Evolutionary conservation across 495 filamentous ascomycete genomes (phyloP).

Genomic region (Penicillium diatomitis): DNA sequence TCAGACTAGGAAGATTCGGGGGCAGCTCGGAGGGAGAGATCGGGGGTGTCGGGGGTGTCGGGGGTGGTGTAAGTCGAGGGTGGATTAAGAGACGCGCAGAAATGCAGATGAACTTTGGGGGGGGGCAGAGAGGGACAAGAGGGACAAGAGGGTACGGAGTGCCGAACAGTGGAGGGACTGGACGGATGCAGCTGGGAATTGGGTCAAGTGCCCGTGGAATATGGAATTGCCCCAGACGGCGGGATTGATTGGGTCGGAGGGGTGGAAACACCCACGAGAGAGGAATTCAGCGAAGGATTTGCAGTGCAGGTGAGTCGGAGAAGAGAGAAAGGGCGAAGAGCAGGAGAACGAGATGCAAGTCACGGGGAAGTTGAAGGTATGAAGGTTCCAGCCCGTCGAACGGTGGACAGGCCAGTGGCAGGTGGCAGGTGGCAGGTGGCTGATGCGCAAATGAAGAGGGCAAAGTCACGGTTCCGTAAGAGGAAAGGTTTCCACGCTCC

Average conservation of each 20-base stretch:
- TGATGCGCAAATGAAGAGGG: background rate
- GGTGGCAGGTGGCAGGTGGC: slow-evolving; percentile 5
- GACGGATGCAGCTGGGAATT: background rate
- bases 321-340: too few species aligned
- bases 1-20: background rate
- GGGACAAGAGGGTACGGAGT: background rate
- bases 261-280: background rate
- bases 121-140: background rate
- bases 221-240: background rate
- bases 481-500: background rate
- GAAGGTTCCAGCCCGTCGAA: too few species aligned
- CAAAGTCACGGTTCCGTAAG: background rate
- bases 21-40: background rate
- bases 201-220: background rate
- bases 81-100: too few species aligned
- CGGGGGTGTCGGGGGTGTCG: background rate
- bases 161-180: background rate
- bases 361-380: too few species aligned
- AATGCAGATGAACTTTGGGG: too few species aligned
- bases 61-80: background rate
- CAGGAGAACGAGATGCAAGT: too few species aligned
- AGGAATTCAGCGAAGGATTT: background rate
- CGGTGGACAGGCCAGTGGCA: background rate
- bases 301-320: too few species aligned
- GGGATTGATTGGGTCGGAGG: background rate